These are phyloP conservation scores for Cystobasidium pallidum DNA, from an alignment of 1,284 basidiomycete species.

Conservation along the genomic window DNA sequence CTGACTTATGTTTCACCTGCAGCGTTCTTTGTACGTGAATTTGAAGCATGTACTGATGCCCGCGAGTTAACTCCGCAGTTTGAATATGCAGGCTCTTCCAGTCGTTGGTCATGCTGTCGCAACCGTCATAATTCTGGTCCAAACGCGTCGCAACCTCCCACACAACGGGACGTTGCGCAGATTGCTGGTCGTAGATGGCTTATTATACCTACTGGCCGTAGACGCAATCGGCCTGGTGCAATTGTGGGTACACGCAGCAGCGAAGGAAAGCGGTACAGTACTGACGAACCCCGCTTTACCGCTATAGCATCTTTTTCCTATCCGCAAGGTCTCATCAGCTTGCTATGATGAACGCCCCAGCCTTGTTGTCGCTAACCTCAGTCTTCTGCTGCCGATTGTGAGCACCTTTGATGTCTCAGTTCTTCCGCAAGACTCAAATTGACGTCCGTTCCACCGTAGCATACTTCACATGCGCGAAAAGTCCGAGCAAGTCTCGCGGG, in stretches of 20 bases:
- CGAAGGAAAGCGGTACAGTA: not conserved
- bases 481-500: not conserved
- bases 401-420: not conserved
- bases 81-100: slow-evolving; percentile 14
- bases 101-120: slow-evolving; percentile 27
- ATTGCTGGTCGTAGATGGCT: slow-evolving; percentile 33
- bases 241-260: slow-evolving; percentile 6
- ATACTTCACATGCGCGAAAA: slow-evolving; percentile 34
- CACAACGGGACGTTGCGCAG: not conserved
- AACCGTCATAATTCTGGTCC: slow-evolving; percentile 13
- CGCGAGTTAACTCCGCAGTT: no score
- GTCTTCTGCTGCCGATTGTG: slow-evolving; percentile 43
- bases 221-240: slow-evolving; percentile 22
- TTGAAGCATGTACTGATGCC: no score
- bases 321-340: not conserved
- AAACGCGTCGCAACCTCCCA: slow-evolving; percentile 7
- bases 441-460: not conserved
- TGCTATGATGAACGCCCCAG: slow-evolving; percentile 37
- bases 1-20: not conserved
- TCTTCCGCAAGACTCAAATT: not conserved
- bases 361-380: slow-evolving; percentile 27
- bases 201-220: slow-evolving; percentile 34
- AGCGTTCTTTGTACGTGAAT: slow-evolving; percentile 16
- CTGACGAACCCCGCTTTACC: not conserved
- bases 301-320: slow-evolving; percentile 27